Conservation (phyloP, 257 asterid genomes). For the Fraxinus excelsior region DNA sequence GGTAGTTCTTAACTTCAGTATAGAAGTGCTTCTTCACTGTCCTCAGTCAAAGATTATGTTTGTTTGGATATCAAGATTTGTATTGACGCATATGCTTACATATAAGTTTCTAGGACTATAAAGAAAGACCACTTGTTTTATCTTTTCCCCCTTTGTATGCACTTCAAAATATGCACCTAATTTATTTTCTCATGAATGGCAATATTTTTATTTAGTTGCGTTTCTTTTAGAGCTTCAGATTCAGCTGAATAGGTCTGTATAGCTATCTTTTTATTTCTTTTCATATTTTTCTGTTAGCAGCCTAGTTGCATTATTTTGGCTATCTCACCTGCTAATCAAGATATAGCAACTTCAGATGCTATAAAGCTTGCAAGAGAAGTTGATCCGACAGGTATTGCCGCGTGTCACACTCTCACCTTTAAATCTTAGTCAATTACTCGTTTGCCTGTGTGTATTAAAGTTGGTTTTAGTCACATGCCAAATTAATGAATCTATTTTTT, state of each 20-base stretch:
- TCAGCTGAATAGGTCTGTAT: conserved; percentile 5
- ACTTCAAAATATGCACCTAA: not conserved
- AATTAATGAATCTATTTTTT: conserved; percentile 14
- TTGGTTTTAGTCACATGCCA: not conserved
- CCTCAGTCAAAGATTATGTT: not conserved
- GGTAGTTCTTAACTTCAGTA: not conserved
- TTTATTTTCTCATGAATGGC: conserved; percentile 10
- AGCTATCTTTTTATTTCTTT: not conserved
- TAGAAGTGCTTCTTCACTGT: not conserved
- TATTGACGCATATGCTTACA: not conserved
- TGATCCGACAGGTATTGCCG: conserved; percentile 73
- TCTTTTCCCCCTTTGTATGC: not conserved
- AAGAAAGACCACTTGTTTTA: not conserved
- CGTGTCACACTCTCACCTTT: not conserved
- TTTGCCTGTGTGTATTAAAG: conserved; percentile 9
- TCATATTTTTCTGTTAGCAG: conserved; percentile 43
- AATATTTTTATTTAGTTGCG: not conserved
- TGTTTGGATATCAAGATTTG: not conserved
- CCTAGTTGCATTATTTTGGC: conserved; percentile 96
- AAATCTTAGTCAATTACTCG: conserved; percentile 17
- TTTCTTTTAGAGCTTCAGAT: conserved; percentile 10
- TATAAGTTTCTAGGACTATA: conserved; percentile 2
- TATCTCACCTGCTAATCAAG: conserved; percentile 98
- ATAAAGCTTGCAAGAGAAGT: conserved; percentile 98
- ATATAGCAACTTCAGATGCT: conserved; percentile 98